Evolutionary conservation across 2,329 filamentous ascomycete species (phyloP), one percentile per base, ranked within the genome.

Genomic region (Tetracladium maxilliforme): DNA sequence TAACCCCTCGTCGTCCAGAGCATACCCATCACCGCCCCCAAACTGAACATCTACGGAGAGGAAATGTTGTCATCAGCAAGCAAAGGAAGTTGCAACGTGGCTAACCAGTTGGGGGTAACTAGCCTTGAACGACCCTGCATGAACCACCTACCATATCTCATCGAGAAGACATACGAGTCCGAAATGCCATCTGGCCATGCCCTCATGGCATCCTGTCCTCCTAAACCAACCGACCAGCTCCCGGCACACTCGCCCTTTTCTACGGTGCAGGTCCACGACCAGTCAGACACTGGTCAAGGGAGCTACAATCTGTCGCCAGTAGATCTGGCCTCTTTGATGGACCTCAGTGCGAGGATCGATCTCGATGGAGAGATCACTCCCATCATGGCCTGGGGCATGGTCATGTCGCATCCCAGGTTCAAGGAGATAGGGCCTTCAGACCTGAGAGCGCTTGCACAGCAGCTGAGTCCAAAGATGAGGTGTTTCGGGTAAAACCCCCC

Each of bases 41-140:
- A 56, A 64, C 43, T n/a, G n/a, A n/a, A n/a, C n/a, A n/a, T n/a
- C n/a, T n/a, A n/a, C n/a, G n/a, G n/a, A n/a, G n/a, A n/a, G n/a
- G n/a, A n/a, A n/a, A n/a, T n/a, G n/a, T n/a, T n/a, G n/a, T n/a
- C n/a, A n/a, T n/a, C n/a, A n/a, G n/a, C n/a, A n/a, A n/a, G n/a
- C n/a, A n/a, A n/a, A n/a, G n/a, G n/a, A n/a, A n/a, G n/a, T n/a
- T n/a, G n/a, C n/a, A n/a, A n/a, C n/a, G n/a, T n/a, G n/a, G n/a
- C n/a, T n/a, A n/a, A n/a, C n/a, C n/a, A n/a, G n/a, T n/a, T n/a
- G n/a, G n/a, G n/a, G n/a, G n/a, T n/a, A n/a, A n/a, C 40, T 65
- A 64, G 77, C 80, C 78, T 92, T 50, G 86, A 94, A 59, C 79
- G 77, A 47, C 82, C 86, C 26, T 95, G 90, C 61, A 92, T 92